Evolutionary conservation across 345 rosid genomes (phyloP).

Genomic region (Eutrema japonicum): DNA sequence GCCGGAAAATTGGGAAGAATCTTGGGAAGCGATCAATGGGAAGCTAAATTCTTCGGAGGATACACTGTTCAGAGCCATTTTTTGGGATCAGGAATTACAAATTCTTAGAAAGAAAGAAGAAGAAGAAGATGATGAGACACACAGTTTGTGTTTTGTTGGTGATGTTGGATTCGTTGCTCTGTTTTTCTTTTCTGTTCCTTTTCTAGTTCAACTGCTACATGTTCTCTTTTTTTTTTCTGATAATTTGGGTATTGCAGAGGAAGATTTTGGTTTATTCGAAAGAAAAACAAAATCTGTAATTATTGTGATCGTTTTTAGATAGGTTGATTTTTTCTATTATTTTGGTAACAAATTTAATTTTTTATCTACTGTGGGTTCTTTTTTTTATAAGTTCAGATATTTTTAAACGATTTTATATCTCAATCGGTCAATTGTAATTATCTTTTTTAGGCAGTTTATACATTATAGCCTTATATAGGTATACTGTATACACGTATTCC

Average conservation of each 20-base stretch:
- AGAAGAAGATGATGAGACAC: slow-evolving; percentile 26
- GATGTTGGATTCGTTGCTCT: slow-evolving; percentile 51
- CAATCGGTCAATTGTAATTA: slow-evolving; percentile 20
- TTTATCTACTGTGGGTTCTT: neutral
- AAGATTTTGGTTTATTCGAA: slow-evolving; percentile 24
- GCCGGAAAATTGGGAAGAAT: slow-evolving; percentile 29
- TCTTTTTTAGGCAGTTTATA: slow-evolving; percentile 24
- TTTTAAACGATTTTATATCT: slow-evolving; percentile 7
- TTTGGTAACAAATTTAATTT: neutral
- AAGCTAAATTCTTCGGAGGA: slow-evolving; percentile 72
- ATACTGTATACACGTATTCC: slow-evolving; percentile 10
- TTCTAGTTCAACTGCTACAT: slow-evolving; percentile 65
- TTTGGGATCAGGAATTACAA: slow-evolving; percentile 24
- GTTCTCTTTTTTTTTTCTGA: slow-evolving; percentile 18
- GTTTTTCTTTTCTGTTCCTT: slow-evolving; percentile 32
- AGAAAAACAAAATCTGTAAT: neutral
- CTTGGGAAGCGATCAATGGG: slow-evolving; percentile 49
- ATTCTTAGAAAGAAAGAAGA: neutral
- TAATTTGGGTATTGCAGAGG: slow-evolving; percentile 18
- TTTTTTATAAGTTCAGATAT: neutral
- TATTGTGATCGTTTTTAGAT: slow-evolving; percentile 14
- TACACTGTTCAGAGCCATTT: slow-evolving; percentile 35
- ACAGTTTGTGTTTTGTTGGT: slow-evolving; percentile 41
- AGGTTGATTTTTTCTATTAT: neutral
- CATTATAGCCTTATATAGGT: neutral